A percentile compares a stretch with the other conserved stretches of the same genome.
phyloP scores from a whole-genome alignment of 2,329 filamentous ascomycete species.

The Ceratocystis ficicola region DNA sequence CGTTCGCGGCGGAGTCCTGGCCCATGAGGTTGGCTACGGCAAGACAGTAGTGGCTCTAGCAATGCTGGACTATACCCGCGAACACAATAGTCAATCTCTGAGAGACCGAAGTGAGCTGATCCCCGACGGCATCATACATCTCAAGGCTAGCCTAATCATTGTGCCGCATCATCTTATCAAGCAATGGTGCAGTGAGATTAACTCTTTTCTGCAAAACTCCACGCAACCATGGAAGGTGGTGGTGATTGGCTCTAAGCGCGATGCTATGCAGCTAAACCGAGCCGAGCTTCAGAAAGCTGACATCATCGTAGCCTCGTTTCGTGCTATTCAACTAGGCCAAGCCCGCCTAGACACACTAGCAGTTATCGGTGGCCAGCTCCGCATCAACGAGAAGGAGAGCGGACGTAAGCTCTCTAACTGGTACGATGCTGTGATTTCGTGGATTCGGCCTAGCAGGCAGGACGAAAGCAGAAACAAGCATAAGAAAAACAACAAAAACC shows the following conservation, averaged over 20 bases:
- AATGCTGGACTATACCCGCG: conserved; percentile 29
- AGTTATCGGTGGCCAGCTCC: conserved; percentile 19
- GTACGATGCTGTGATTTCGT: conserved; percentile 15
- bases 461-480: background rate
- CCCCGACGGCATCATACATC: conserved; percentile 20
- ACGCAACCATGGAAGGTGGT: conserved; percentile 24
- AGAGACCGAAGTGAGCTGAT: conserved; percentile 17
- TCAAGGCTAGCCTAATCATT: conserved; percentile 32
- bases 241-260: conserved; percentile 24
- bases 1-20: conserved; percentile 32
- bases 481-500: background rate
- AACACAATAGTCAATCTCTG: conserved; percentile 24
- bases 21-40: conserved; percentile 36
- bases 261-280: conserved; percentile 14
- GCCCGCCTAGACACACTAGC: conserved; percentile 18
- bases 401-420: conserved; percentile 20
- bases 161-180: conserved; percentile 32
- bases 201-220: conserved; percentile 27
- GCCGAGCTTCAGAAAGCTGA: conserved; percentile 27
- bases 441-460: conserved; percentile 10
- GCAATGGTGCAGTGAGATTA: conserved; percentile 32
- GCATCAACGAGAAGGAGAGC: conserved; percentile 22
- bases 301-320: conserved; percentile 31
- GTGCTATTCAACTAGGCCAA: conserved; percentile 22
- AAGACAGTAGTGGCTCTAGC: conserved; percentile 35